Evolutionary conservation across 129 eudicot genomes (phyloP).

Genomic region (Kitagawia praeruptora): DNA sequence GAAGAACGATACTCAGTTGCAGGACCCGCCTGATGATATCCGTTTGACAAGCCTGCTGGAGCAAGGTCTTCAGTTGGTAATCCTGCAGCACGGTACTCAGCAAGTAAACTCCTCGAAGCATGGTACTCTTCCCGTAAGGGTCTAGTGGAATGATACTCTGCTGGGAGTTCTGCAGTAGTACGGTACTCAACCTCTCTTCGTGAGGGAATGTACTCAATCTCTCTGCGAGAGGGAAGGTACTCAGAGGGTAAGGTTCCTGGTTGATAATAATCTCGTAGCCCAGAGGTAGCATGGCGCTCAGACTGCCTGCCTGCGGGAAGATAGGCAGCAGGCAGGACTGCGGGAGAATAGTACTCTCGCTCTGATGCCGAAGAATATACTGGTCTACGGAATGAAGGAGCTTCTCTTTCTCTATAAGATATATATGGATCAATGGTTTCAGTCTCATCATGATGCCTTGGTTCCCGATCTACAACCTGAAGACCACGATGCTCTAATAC

Average conservation of each 20-base stretch:
- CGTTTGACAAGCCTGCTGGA: constrained; percentile 6
- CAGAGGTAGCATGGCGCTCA: constrained; percentile 24
- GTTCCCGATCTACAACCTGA: constrained; percentile 23
- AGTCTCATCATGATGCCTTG: constrained; percentile 22
- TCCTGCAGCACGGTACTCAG: constrained; percentile 28
- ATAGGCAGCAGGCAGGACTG: constrained; percentile 31
- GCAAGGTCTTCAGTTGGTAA: constrained; percentile 11
- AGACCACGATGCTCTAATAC: constrained; percentile 23
- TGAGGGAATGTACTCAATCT: not conserved
- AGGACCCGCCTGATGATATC: constrained; percentile 23
- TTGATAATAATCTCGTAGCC: constrained; percentile 7
- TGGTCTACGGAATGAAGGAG: constrained; percentile 32
- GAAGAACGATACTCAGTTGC: constrained; percentile 20
- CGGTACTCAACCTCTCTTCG: constrained; percentile 6
- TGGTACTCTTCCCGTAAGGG: constrained; percentile 13
- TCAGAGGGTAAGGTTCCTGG: not conserved
- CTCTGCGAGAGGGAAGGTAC: not conserved
- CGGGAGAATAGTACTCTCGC: constrained; percentile 16
- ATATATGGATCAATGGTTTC: constrained; percentile 28
- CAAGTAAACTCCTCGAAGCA: constrained; percentile 9
- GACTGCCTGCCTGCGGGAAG: constrained; percentile 19
- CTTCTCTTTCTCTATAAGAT: constrained; percentile 29
- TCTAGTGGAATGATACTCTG: constrained; percentile 7
- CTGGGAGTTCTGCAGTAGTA: constrained; percentile 1
- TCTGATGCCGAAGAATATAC: constrained; percentile 23